Base-by-base conservation (phyloP, 257 asterid genomes). In the Ballota nigra region DNA sequence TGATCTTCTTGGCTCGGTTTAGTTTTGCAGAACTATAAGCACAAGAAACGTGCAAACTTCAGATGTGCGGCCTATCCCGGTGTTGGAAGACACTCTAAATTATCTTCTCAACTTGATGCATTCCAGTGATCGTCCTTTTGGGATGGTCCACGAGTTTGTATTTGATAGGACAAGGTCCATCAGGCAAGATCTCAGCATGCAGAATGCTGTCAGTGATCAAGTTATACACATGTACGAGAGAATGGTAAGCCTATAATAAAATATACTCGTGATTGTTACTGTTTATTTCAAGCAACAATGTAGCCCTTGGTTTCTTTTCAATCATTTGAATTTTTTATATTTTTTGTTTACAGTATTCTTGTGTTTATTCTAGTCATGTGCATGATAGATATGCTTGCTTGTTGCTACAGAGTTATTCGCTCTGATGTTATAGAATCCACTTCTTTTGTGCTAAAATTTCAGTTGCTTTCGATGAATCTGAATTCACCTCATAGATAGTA, bases 21-120 rank as follows among this genome's bases (percentile, higher is more conserved):
- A 94, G 98, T 94, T 94, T 78, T 91, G 98, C 95, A 94, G 98
- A 83, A 94, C 97, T 69, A 88, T 94, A 80, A 83, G 85, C 62
- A 18, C 80, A 18, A 83, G 79, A 69, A 78, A 85, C 52, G 22
- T 74, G 56, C 81, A 78, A 75, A 86, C 86, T 71, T 91, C 95
- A 69, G 96, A 87, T 72, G 86, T 94, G 79, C 89, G 98, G 84
- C 95, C 97, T 58, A 84, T 89, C 73, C 75, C 87, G 0, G 92
- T 91, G 69, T 75, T 94, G 85, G 89, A 89, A 68, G 89, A 80
- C 76, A 87, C 98, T 74, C 84, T 94, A 55, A 78, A 81, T 71
- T 82, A 91, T 78, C 85, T 94, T 66, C 86, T 87, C 75, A 72
- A 78, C 87, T 59, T 93, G 79, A 73, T 88, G 81, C 76, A 75